Base-by-base conservation (phyloP, 805 yeast species). In the Tetrapisispora taiwanensis region DNA sequence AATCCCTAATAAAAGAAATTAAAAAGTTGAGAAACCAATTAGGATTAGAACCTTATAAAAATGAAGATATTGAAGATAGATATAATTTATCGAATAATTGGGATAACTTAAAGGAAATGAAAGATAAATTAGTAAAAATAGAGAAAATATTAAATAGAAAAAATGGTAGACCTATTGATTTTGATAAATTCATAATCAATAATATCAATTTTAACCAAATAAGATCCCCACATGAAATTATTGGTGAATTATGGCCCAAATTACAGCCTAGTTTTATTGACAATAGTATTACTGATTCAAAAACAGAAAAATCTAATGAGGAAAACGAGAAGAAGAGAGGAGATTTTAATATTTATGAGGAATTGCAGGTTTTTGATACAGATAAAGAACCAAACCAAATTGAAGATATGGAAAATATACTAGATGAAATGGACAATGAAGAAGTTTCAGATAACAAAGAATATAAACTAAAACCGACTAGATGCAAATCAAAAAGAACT, bases 1-100 rank as follows among this genome's bases (percentile, higher is more conserved):
- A 67, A 41, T 75, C 73, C 33, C 66, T 87, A 12, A 71, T 82
- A 62, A 70, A 71, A 27, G 94, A 85, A 52, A 71, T 79, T 8
- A 60, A 56, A 24, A 71, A 54, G 47, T 80, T 79, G 46, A 65
- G 85, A 43, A 61, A 63, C n/a, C 34, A 59, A 2, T 59, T 70
- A 38, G 68, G 70, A 7, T 50, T 74, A 30, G 51, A 53, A 0
- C 47, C 54, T 0, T 69, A 67, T 42, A 46, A 53, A 15, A 44
- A 58, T 19, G 28, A 60, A 24, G 37, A 53, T 49, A 28, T 66
- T 4, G 43, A 52, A 1, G n/a, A 14, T 27, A 56, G 78, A 36
- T 17, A 24, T 13, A 33, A 39, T 7, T 40, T 45, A 0, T 38
- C 48, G 1, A 53, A 55, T 0, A 34, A 54, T 2, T 76, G 81